Evolutionary conservation across 2,329 filamentous ascomycete genomes (phyloP).

Genomic region (Rhinocladiella similis): DNA sequence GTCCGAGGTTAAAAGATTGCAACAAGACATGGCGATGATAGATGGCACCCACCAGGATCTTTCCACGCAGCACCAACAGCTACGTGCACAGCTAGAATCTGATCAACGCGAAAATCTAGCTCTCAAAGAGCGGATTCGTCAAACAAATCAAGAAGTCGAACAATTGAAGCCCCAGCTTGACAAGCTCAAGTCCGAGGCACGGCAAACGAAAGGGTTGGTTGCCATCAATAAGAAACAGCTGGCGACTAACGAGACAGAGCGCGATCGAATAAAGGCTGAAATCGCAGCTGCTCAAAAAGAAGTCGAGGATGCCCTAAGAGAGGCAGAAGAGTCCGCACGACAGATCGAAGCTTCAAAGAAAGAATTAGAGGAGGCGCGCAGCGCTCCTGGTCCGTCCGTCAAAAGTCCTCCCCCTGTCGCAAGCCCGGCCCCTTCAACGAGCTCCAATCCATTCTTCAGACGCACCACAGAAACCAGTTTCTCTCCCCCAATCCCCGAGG

Average conservation of each 20-base stretch:
- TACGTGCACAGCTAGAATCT: constrained; percentile 71
- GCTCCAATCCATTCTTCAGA: constrained; percentile 94
- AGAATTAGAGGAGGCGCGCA: constrained; percentile 26
- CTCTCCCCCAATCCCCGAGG: constrained; percentile 18
- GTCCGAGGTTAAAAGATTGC: constrained; percentile 79
- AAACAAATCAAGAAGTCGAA: constrained; percentile 77
- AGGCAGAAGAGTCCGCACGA: constrained; percentile 41
- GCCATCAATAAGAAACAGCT: constrained; percentile 99
- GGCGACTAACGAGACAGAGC: constrained; percentile 81
- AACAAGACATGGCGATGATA: constrained; percentile 78
- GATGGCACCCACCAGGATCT: constrained; percentile 80
- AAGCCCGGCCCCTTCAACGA: constrained; percentile 58
- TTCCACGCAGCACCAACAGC: constrained; percentile 76
- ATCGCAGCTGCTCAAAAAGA: constrained; percentile 66
- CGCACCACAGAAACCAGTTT: constrained; percentile 52
- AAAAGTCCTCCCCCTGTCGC: constrained; percentile 28
- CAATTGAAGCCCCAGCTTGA: constrained; percentile 88
- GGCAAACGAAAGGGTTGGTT: constrained; percentile 93
- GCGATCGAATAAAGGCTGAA: constrained; percentile 82
- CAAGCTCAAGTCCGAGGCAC: constrained; percentile 85
- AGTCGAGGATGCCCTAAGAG: constrained; percentile 58
- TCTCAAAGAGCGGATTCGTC: constrained; percentile 83
- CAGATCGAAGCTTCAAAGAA: constrained; percentile 45
- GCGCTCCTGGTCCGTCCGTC: constrained; percentile 20
- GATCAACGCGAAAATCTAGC: constrained; percentile 86